Evolutionary conservation across 2,329 filamentous ascomycete species (phyloP).

Genomic region (Chrysoporthe deuterocubensis): DNA sequence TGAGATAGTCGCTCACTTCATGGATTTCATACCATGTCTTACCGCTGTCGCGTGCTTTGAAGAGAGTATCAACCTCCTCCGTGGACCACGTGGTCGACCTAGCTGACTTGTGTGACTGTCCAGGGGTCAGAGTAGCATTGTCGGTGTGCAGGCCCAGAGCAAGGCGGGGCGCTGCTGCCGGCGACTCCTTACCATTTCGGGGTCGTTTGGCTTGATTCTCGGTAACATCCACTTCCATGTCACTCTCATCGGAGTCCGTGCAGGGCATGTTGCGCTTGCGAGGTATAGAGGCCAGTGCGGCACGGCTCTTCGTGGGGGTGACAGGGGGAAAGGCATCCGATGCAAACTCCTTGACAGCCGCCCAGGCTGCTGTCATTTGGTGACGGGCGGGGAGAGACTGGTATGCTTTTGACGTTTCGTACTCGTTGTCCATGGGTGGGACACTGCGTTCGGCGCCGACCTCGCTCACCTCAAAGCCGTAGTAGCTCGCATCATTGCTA

Average conservation of each 20-base stretch:
- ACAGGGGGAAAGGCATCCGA: not conserved
- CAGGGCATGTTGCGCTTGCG: not conserved
- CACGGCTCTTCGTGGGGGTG: not conserved
- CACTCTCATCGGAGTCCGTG: not conserved
- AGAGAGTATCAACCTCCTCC: not conserved
- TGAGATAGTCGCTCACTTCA: not conserved
- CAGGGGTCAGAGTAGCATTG: not conserved
- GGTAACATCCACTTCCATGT: not conserved
- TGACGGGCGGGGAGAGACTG: not conserved
- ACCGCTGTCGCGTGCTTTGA: not conserved
- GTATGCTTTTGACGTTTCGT: not conserved
- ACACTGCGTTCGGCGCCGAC: not conserved
- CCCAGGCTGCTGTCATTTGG: not conserved
- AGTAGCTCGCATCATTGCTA: not conserved
- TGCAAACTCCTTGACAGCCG: not conserved
- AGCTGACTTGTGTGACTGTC: not conserved
- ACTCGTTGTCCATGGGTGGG: not conserved
- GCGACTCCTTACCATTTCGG: not conserved
- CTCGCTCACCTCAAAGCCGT: not conserved
- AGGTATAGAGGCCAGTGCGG: not conserved
- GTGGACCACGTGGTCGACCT: not conserved
- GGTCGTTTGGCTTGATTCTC: not conserved
- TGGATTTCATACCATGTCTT: not conserved
- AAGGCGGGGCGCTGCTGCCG: not conserved
- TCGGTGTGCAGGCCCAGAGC: not conserved